A percentile compares a stretch with the other conserved stretches of the same genome.
Conservation (phyloP, 305 asterid species). For the Rubia peregrina region DNA sequence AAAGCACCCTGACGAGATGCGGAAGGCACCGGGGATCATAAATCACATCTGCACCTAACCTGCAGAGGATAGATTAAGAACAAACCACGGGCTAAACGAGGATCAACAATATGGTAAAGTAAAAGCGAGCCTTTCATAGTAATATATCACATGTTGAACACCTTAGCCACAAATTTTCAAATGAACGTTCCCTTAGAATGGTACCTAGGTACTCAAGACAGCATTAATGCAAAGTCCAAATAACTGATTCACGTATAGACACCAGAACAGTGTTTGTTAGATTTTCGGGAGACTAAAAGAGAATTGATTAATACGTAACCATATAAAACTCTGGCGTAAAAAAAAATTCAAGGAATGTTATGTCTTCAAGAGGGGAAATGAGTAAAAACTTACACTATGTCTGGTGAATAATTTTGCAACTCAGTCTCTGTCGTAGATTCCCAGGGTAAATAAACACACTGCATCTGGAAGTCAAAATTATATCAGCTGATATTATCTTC, state of each 20-base stretch:
- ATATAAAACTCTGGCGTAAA: background rate
- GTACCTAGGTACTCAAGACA: background rate
- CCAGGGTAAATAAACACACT: constrained; percentile 74
- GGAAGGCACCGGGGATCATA: constrained; percentile 77
- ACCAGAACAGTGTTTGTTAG: background rate
- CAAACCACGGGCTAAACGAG: background rate
- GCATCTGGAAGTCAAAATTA: constrained; percentile 38
- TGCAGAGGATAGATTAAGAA: constrained; percentile 18
- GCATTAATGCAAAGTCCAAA: background rate
- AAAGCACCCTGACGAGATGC: constrained; percentile 62
- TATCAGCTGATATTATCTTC: constrained; percentile 12
- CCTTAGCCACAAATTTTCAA: background rate
- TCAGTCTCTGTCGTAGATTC: constrained; percentile 59
- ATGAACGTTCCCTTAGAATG: background rate
- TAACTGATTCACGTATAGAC: background rate
- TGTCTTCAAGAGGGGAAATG: background rate
- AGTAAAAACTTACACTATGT: constrained; percentile 51
- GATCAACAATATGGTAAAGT: background rate
- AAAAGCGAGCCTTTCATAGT: no score
- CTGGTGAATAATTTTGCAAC: constrained; percentile 46
- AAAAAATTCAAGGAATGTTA: background rate
- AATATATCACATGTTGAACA: background rate
- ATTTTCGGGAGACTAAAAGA: background rate
- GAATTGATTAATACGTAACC: background rate
- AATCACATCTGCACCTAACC: constrained; percentile 90